Conservation (phyloP, 1,284 basidiomycete genomes). For the Ceratobasidium theobromae region DNA sequence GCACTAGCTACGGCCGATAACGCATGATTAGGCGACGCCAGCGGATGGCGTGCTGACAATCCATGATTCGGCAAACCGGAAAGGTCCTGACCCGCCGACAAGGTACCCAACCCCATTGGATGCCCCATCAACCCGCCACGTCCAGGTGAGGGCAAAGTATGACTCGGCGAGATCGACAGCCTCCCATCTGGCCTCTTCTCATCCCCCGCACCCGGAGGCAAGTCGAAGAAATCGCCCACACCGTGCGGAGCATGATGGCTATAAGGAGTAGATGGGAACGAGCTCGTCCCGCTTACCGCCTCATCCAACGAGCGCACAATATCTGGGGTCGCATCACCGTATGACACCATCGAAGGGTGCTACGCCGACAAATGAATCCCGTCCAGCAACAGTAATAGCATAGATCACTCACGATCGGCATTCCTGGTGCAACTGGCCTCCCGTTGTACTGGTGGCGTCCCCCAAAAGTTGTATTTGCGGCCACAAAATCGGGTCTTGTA, state of each 20-base stretch:
- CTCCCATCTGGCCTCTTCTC: background rate
- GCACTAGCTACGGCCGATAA: constrained; percentile 36
- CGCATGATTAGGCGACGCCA: constrained; percentile 9
- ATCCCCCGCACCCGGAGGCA: background rate
- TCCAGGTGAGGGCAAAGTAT: constrained; percentile 16
- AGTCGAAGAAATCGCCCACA: constrained; percentile 15
- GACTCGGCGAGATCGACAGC: constrained; percentile 10
- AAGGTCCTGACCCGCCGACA: background rate
- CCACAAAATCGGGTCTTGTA: constrained; percentile 61
- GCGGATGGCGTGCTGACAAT: background rate
- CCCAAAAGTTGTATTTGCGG: constrained; percentile 42
- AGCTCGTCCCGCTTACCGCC: constrained; percentile 21
- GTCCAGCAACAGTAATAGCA: background rate
- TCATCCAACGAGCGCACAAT: constrained; percentile 25
- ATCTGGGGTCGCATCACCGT: constrained; percentile 20
- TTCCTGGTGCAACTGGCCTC: constrained; percentile 63
- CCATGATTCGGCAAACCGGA: constrained; percentile 4
- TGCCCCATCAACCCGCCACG: background rate
- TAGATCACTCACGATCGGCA: constrained; percentile 38
- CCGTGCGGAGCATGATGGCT: constrained; percentile 21
- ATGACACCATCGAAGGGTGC: constrained; percentile 4
- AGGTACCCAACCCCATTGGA: background rate
- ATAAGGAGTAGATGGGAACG: constrained; percentile 18
- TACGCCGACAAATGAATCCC: background rate
- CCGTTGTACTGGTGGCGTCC: constrained; percentile 73